Evolutionary conservation across 129 eudicot species (phyloP), one percentile per base, ranked within the genome.

Genomic region (Lactuca saligna): DNA sequence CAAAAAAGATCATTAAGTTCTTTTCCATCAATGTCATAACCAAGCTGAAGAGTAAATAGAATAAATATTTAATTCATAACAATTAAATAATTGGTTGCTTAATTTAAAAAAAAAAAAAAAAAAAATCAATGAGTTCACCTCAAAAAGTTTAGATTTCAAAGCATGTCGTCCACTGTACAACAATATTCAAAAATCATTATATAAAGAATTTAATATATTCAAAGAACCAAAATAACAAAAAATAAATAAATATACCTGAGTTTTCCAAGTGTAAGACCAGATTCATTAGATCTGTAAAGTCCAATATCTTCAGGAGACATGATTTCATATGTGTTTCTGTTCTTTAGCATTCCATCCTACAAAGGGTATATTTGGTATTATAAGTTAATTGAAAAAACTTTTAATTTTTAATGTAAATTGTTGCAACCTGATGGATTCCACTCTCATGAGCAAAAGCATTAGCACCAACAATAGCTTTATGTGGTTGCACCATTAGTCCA

Each of bases 401-500:
- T 11, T 46, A 46, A 5, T 46, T 46, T 46, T 11, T 3, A 3
- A 39, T 35, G 5, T 35, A 35, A 35, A 35, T 35, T 35, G 5
- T 35, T 39, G 51, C 61, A 80, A 86, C 97, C 95, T 89, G 99
- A 75, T 93, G 97, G 62, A 93, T 93, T 17, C 99, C 97, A 72
- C 99, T 93, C 82, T 93, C 95, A 83, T 89, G 99, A 70, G 95
- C 95, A 85, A 94, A 94, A 66, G 99, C 99, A 80, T 94, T 94
- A 70, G 90, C 93, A 71, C 99, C 99, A 65, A 94, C 95, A 50
- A 94, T 94, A 17, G 97, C 99, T 84, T 89, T 94, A 76, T 94
- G 99, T 35, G 95, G 99, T 79, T 94, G 99, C 57, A 89, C 83
- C 38, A 38, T 84, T 59, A 94, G 69, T 17, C 99, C 97, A 29